A percentile compares a stretch with the other conserved stretches of the same genome.
Conservation (phyloP, 768 basidiomycete genomes). For the Mrakia gelida region DNA sequence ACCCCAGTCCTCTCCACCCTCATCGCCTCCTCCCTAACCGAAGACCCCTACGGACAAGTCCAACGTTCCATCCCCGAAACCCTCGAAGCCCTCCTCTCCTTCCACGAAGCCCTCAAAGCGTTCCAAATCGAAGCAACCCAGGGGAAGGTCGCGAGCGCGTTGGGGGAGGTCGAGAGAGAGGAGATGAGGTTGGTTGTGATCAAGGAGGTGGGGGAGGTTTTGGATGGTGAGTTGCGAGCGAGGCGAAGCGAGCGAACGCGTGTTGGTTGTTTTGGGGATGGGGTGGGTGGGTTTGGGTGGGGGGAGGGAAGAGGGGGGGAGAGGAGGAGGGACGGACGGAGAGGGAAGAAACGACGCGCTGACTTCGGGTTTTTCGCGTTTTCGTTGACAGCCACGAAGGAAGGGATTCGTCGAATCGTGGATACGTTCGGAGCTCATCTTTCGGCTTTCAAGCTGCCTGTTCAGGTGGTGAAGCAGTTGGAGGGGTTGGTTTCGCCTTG, state of each 20-base stretch:
- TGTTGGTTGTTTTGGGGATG: background rate
- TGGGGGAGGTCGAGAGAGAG: constrained; percentile 5
- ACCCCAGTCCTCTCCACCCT: constrained; percentile 30
- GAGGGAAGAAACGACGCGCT: background rate
- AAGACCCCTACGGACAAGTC: constrained; percentile 33
- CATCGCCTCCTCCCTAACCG: constrained; percentile 24
- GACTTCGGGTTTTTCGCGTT: background rate
- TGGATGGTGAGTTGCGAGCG: constrained; percentile 12
- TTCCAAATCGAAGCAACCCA: background rate
- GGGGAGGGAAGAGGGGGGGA: background rate
- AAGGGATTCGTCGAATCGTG: constrained; percentile 24
- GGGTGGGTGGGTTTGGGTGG: too few relatives aligned
- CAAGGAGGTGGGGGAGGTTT: constrained; percentile 21
- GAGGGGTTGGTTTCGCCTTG: constrained; percentile 12
- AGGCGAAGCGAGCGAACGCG: too few relatives aligned
- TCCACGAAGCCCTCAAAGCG: constrained; percentile 15
- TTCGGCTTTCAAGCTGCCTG: constrained; percentile 25
- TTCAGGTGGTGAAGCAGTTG: constrained; percentile 17
- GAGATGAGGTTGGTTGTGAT: constrained; percentile 14
- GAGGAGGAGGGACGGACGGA: background rate
- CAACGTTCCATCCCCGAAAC: constrained; percentile 30
- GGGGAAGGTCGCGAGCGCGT: background rate
- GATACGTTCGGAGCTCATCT: constrained; percentile 27
- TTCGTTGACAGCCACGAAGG: constrained; percentile 7
- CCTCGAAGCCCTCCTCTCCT: constrained; percentile 30